phyloP scores from a whole-genome alignment of 345 rosid genomes.

The Sonneratia alba region DNA sequence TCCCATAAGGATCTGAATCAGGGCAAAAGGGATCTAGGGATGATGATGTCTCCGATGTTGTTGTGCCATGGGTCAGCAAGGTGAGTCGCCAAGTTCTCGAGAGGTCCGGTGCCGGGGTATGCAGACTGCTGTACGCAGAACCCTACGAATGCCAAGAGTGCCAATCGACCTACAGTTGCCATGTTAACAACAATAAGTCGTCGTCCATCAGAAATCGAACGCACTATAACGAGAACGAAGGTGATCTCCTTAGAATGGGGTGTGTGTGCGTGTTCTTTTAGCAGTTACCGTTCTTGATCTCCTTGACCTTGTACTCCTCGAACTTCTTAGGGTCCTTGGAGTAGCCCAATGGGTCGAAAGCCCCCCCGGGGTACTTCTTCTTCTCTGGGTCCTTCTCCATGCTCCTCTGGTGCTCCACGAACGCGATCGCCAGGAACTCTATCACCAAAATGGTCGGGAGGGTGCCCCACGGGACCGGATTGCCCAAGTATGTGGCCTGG shows the following conservation, averaged over 20 bases:
- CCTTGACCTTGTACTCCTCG: conserved; percentile 83
- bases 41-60: conserved; percentile 37
- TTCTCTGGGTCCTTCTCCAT: conserved; percentile 96
- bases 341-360: conserved; percentile 93
- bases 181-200: background rate
- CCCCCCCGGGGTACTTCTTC: conserved; percentile 97
- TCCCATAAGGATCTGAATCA: background rate
- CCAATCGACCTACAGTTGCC: conserved; percentile 55
- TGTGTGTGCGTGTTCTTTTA: background rate
- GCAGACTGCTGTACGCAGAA: conserved; percentile 95
- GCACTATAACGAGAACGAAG: background rate
- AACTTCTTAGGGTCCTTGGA: conserved; percentile 92
- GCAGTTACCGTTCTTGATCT: conserved; percentile 70
- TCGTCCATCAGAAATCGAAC: background rate
- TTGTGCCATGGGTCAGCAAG: conserved; percentile 99
- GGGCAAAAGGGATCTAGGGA: background rate
- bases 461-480: conserved; percentile 97
- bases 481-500: conserved; percentile 91
- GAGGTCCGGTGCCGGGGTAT: conserved; percentile 92
- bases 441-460: conserved; percentile 75
- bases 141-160: conserved; percentile 88
- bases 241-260: background rate
- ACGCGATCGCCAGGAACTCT: conserved; percentile 76
- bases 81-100: conserved; percentile 95
- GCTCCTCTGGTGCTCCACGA: conserved; percentile 96